Conservation (phyloP, 768 basidiomycete species). For the Pisolithus sp. region DNA sequence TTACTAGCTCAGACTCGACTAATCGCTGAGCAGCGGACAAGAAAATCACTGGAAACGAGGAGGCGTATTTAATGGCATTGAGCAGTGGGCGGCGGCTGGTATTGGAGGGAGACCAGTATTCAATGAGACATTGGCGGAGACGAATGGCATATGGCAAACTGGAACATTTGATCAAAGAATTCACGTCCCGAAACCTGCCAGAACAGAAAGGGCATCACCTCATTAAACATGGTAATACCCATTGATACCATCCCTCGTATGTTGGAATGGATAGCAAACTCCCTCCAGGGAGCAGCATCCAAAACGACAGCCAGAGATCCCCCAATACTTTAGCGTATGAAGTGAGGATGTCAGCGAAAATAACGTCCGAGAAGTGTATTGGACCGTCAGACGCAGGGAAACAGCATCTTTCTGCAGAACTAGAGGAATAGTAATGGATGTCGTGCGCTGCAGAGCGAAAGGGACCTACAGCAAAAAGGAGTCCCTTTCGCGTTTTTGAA, state of each 20-base stretch:
- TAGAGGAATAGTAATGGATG: constrained; percentile 25
- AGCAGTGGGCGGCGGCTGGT: constrained; percentile 66
- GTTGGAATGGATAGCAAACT: constrained; percentile 61
- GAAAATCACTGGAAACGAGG: constrained; percentile 93
- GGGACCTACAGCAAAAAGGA: constrained; percentile 69
- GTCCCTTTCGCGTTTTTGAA: constrained; percentile 67
- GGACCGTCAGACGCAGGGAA: constrained; percentile 53
- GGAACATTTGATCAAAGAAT: constrained; percentile 8
- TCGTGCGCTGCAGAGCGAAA: background rate
- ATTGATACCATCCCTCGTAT: constrained; percentile 58
- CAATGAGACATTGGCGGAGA: constrained; percentile 89
- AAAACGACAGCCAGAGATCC: constrained; percentile 83
- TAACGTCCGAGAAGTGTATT: constrained; percentile 84
- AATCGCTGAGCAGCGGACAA: constrained; percentile 86
- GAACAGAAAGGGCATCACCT: constrained; percentile 47
- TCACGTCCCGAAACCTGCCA: background rate
- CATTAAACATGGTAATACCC: constrained; percentile 80
- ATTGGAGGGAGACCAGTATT: constrained; percentile 61
- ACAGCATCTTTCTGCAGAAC: constrained; percentile 70
- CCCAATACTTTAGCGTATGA: constrained; percentile 96
- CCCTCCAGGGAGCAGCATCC: constrained; percentile 82
- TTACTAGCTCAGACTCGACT: constrained; percentile 53
- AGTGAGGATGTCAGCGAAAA: constrained; percentile 93
- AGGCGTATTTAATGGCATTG: constrained; percentile 95
- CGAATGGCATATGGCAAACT: constrained; percentile 86